These are phyloP conservation scores for Neofusicoccum umdonicola DNA, from an alignment of 2,329 filamentous ascomycete species.

Conservation along the genomic window DNA sequence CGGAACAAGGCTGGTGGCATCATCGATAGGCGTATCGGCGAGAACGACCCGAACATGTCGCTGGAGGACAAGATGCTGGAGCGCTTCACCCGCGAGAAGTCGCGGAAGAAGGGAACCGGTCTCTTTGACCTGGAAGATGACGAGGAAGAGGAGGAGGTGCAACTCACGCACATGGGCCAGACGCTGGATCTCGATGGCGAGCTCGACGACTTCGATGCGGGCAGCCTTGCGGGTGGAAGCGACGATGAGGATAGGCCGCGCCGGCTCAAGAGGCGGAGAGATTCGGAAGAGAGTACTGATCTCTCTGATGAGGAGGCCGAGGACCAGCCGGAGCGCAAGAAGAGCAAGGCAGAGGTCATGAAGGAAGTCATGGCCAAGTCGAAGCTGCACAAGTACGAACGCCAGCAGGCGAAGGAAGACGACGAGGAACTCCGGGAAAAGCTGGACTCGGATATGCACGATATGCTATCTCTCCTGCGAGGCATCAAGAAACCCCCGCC, in stretches of 20 bases:
- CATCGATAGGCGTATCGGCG: constrained; percentile 89
- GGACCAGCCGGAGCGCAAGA: constrained; percentile 75
- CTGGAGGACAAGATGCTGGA: constrained; percentile 90
- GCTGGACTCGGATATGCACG: constrained; percentile 77
- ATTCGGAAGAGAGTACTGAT: constrained; percentile 50
- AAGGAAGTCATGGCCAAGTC: constrained; percentile 97
- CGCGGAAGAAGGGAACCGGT: constrained; percentile 70
- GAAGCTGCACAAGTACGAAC: constrained; percentile 90
- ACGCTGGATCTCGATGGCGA: constrained; percentile 63
- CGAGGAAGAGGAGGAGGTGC: constrained; percentile 62
- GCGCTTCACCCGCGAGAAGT: constrained; percentile 85
- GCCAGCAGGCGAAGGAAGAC: constrained; percentile 87
- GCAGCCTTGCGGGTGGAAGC: constrained; percentile 59
- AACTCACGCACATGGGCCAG: constrained; percentile 81
- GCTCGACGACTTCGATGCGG: constrained; percentile 76
- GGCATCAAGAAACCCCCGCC: constrained; percentile 52
- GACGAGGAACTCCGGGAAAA: constrained; percentile 84
- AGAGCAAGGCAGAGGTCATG: constrained; percentile 96
- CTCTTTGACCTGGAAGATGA: constrained; percentile 91
- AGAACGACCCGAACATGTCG: constrained; percentile 91
- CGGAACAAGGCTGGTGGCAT: constrained; percentile 91
- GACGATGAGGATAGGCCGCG: constrained; percentile 40
- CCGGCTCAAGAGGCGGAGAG: constrained; percentile 44
- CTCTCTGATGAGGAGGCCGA: constrained; percentile 44
- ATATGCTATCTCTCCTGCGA: constrained; percentile 70